phyloP scores from a whole-genome alignment of 352 stramenopile species.

The Pythium brassicae region DNA sequence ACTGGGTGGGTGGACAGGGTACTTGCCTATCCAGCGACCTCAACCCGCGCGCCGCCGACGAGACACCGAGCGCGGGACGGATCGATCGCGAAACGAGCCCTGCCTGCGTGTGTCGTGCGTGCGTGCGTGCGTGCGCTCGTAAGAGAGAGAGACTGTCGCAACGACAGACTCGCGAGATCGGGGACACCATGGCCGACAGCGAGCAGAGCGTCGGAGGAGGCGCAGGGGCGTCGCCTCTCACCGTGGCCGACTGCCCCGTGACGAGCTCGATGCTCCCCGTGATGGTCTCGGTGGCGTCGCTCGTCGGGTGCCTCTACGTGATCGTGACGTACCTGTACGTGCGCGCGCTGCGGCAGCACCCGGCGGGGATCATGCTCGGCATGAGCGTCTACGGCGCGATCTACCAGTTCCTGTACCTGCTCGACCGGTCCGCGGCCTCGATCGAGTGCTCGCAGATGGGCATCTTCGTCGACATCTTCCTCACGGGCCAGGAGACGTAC shows the following conservation, averaged over 20 bases:
- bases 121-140: no score
- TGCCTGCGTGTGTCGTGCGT: no score
- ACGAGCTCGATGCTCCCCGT: constrained; percentile 50
- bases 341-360: constrained; percentile 63
- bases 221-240: constrained; percentile 1
- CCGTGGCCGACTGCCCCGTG: constrained; percentile 29
- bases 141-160: no score
- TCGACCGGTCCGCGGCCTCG: constrained; percentile 39
- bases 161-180: not conserved
- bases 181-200: constrained; percentile 6
- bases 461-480: constrained; percentile 75
- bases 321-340: constrained; percentile 68
- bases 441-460: constrained; percentile 56
- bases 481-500: constrained; percentile 83
- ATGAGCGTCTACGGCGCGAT: constrained; percentile 82
- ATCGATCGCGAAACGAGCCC: no score
- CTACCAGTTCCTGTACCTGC: constrained; percentile 77
- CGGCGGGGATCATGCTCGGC: constrained; percentile 82
- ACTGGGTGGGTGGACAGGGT: no score
- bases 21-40: no score
- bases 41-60: no score
- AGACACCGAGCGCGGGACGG: no score
- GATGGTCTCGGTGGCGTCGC: constrained; percentile 57
- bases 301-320: constrained; percentile 77
- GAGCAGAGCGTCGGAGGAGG: constrained; percentile 1